Base-by-base conservation (phyloP, 805 yeast species). In the Cephaloascus albidus region DNA sequence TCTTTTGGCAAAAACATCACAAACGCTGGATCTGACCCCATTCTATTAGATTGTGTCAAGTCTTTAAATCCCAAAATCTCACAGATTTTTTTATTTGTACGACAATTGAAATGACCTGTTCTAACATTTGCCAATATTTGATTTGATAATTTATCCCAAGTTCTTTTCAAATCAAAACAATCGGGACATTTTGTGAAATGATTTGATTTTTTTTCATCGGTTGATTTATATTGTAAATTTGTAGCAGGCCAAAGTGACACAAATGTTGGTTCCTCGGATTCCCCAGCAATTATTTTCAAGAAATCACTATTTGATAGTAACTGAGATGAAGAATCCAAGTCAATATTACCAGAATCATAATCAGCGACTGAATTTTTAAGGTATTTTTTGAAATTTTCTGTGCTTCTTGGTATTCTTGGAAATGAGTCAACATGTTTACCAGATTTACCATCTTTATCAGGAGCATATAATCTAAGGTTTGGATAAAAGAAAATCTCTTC, bases 401-500 rank as follows among this genome's bases (percentile, higher is more conserved):
- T 56, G 0, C 70, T 72, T 46, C 80, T 66, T 1, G 85, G 84
- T 51, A 63, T 81, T 20, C 72, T 61, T 6, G 54, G 60, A 48
- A 50, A 58, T 48, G 56, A 51, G 53, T 39, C 74, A 2, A 62
- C 64, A 2, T 54, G 51, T 3, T 52, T 49, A 1, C 62, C 62
- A 3, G 52, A 42, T 8, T 46, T 35, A 10, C 38, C 39, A 34
- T 61, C 57, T 17, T 57, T 75, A 18, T 62, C 60, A 0, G 87
- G 82, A 1, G 77, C 78, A 60, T 83, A 89, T 6, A 90, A 65
- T 40, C 82, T 66, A 32, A 90, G 59, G 17, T 71, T 63, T 4
- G 98, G 98, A 54, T 74, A 89, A n/a, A 64, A 72, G 16, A 41
- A 49, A 40, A 90, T 72, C 3, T 70, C 68, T 57, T 85, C 85